Conservation (phyloP, 305 asterid species). For the Fraxinus angustifolia region DNA sequence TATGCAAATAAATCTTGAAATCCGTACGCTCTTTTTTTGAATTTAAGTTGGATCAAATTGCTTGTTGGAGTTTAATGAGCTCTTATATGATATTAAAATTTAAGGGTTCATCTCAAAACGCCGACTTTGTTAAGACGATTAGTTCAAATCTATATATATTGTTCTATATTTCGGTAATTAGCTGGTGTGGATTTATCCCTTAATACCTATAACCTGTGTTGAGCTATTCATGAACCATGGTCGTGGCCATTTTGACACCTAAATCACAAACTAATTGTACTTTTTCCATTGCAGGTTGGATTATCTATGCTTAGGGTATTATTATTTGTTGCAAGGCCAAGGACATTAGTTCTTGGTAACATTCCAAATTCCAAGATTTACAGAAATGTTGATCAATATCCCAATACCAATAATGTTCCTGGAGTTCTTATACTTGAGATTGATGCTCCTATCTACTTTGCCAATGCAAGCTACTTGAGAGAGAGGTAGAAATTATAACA, state of each 20-base stretch:
- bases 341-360: conserved; percentile 70
- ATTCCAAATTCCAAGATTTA: conserved; percentile 72
- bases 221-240: neutral
- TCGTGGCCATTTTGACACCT: neutral
- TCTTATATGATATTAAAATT: too few relatives aligned
- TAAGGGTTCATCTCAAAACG: too few relatives aligned
- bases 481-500: conserved; percentile 49
- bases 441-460: conserved; percentile 83
- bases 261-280: neutral
- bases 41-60: neutral
- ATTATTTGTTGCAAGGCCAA: conserved; percentile 82
- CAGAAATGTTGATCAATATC: conserved; percentile 75
- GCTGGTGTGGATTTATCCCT: too few relatives aligned
- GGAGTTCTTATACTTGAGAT: conserved; percentile 78
- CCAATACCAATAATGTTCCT: conserved; percentile 54
- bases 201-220: too few relatives aligned
- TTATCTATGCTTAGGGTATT: conserved; percentile 66
- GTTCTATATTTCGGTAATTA: too few relatives aligned
- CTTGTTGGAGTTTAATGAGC: neutral
- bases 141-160: neutral
- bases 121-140: neutral
- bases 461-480: conserved; percentile 79
- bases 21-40: neutral
- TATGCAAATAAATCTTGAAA: neutral
- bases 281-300: conserved; percentile 46